Evolutionary conservation across 805 yeast species (phyloP).

Genomic region (Yarrowia porcina): DNA sequence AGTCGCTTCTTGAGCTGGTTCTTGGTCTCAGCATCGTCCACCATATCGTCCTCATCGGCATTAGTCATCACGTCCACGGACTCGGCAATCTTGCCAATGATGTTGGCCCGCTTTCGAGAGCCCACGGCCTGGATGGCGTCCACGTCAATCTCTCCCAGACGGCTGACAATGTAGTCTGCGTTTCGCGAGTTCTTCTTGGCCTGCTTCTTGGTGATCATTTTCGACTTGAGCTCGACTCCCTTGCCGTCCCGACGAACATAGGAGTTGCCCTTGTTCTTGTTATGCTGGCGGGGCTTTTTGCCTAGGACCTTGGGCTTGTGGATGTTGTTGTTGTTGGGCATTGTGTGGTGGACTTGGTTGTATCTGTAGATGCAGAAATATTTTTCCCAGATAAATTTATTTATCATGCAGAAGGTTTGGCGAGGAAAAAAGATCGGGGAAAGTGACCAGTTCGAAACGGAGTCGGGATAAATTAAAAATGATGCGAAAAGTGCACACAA

Average conservation of each 20-base stretch:
- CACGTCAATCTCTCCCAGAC: conserved; percentile 39
- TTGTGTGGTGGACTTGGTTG: conserved; percentile 35
- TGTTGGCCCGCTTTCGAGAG: conserved; percentile 33
- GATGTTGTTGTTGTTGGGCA: conserved; percentile 81
- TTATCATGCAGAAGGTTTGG: conserved; percentile 5
- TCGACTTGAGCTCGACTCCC: conserved; percentile 44
- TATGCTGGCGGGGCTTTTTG: conserved; percentile 31
- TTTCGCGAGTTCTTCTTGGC: conserved; percentile 78
- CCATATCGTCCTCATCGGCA: conserved; percentile 45
- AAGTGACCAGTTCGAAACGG: neutral
- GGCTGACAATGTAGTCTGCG: conserved; percentile 61
- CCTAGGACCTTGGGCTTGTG: conserved; percentile 67
- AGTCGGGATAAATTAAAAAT: neutral
- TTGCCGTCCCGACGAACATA: conserved; percentile 22
- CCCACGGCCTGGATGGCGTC: conserved; percentile 25
- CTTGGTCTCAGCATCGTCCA: conserved; percentile 29
- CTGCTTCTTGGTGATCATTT: conserved; percentile 66
- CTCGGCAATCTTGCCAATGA: conserved; percentile 44
- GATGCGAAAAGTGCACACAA: too few relatives aligned
- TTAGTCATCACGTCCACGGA: conserved; percentile 36
- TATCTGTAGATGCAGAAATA: neutral
- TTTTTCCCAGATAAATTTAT: neutral
- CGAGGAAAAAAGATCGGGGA: too few relatives aligned
- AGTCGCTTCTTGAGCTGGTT: conserved; percentile 38
- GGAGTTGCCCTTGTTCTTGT: conserved; percentile 28